Base-by-base conservation (phyloP, 768 basidiomycete species). In the Scleroderma citrinum region DNA sequence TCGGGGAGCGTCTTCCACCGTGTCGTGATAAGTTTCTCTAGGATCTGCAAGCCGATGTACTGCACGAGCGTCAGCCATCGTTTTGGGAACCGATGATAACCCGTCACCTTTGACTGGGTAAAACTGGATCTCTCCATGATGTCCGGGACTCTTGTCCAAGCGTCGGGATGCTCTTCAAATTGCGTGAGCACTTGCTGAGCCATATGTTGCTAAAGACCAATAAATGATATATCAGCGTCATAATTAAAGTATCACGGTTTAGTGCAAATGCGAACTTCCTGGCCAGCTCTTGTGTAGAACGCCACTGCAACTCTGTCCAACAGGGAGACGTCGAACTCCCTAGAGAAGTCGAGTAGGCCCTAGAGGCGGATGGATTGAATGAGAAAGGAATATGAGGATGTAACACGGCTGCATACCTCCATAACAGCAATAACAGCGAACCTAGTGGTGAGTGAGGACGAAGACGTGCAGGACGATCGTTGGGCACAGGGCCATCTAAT, bases 41-140 rank as follows among this genome's bases (percentile, higher is more conserved):
- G 75, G 64, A 99, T 95, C 70, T 97, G 94, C 46, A 98, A 75
- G 36, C 92, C 95, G 64, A 99, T 92, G 69, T 91, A 98, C 94
- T 97, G 51, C 29, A 54, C 26, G 35, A 29, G 39, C 46, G 52
- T 36, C 49, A 56, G 56, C 57, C 49, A 54, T 23, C 21, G 37
- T 34, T 11, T 23, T 36, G 42, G 16, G 26, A 29, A 29, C 26
- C 4, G 26, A 29, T 29, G n/a, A 48, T 5, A 37, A 13, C 12
- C 7, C 52, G 50, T 47, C 24, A 87, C 89, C 76, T 92, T 98
- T 61, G 83, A 81, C 70, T 98, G 94, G 23, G 85, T 82, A 66
- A 85, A 93, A 11, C 76, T 74, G 1, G 92, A 87, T 44, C 76
- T 76, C 60, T 96, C 92, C 51, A 99, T 75, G 59, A 99, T 88